Evolutionary conservation across 371 early-diverging fungal species (phyloP).

Genomic region (Blakeslea trispora): DNA sequence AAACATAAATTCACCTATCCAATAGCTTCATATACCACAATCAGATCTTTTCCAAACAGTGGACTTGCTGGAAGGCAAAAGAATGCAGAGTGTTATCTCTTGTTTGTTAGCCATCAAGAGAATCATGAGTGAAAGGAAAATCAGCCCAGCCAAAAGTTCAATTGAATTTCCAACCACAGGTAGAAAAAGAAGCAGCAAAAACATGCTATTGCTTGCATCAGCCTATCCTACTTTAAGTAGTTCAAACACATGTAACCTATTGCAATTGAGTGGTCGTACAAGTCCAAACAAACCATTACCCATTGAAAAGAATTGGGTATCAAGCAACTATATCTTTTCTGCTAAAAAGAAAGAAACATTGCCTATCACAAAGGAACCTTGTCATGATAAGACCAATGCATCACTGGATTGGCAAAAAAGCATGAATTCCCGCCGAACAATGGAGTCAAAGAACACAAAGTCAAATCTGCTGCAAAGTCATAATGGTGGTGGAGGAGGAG

Average conservation of each 20-base stretch:
- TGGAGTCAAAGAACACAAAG: neutral
- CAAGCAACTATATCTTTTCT: neutral
- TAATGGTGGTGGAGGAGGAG: too few species aligned
- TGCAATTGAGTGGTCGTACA: neutral
- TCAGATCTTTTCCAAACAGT: conserved; percentile 92
- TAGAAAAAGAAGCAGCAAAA: conserved; percentile 3
- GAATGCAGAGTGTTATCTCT: conserved; percentile 68
- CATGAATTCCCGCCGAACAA: too few species aligned
- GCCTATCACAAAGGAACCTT: too few species aligned
- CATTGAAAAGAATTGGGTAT: neutral
- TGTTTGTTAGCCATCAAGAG: conserved; percentile 26
- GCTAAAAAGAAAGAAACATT: neutral
- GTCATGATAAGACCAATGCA: too few species aligned
- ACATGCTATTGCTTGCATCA: conserved; percentile 1
- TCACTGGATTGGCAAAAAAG: too few species aligned
- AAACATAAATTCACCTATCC: neutral
- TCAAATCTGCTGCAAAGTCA: neutral
- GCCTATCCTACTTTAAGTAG: neutral
- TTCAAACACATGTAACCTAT: neutral
- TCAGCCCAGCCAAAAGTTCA: conserved; percentile 7
- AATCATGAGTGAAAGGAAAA: conserved; percentile 23
- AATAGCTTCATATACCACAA: conserved; percentile 73
- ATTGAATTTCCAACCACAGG: neutral
- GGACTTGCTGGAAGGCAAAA: conserved; percentile 89
- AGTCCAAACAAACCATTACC: neutral